Percentiles rank a stretch among this genome's conserved stretches.
Conservation (phyloP, 2,329 filamentous ascomycete genomes). For the Colletotrichum musicola region DNA sequence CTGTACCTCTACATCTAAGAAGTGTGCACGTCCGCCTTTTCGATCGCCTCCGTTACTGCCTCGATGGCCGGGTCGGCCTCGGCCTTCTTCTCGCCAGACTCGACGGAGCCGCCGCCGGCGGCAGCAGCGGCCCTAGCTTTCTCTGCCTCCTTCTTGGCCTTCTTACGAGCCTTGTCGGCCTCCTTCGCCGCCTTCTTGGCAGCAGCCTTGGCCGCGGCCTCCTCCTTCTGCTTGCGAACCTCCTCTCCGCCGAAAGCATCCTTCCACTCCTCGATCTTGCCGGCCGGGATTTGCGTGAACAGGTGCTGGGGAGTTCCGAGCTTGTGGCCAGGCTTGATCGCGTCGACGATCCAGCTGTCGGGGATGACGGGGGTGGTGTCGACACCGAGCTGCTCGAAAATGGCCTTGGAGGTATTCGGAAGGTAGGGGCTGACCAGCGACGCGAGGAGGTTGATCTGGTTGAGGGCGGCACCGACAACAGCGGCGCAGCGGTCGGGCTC, state of each 20-base stretch:
- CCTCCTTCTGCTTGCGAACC: slow-evolving; percentile 77
- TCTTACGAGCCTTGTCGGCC: slow-evolving; percentile 64
- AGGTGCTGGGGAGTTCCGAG: slow-evolving; percentile 84
- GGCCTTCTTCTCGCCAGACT: slow-evolving; percentile 43
- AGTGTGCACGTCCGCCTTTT: slow-evolving; percentile 44
- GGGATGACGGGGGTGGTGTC: slow-evolving; percentile 69
- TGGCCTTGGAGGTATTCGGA: slow-evolving; percentile 80
- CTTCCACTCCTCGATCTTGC: slow-evolving; percentile 87
- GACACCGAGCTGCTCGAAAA: slow-evolving; percentile 80
- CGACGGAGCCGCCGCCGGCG: slow-evolving; percentile 30
- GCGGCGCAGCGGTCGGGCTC: slow-evolving; percentile 67
- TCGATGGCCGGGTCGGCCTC: slow-evolving; percentile 43
- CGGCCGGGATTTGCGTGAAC: slow-evolving; percentile 84
- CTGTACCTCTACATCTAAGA: slow-evolving; percentile 36
- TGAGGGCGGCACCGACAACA: slow-evolving; percentile 83
- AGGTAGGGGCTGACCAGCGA: slow-evolving; percentile 87
- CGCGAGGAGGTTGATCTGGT: slow-evolving; percentile 85
- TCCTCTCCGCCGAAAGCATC: slow-evolving; percentile 76
- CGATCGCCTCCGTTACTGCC: slow-evolving; percentile 43
- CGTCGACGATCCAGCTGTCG: slow-evolving; percentile 72
- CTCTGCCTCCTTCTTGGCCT: slow-evolving; percentile 51
- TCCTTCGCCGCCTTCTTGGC: slow-evolving; percentile 65
- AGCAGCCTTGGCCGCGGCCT: slow-evolving; percentile 62
- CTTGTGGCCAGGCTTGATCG: slow-evolving; percentile 79
- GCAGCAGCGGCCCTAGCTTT: slow-evolving; percentile 27